Conservation (phyloP, 2,329 filamentous ascomycete genomes). For the Aureobasidium sp. region DNA sequence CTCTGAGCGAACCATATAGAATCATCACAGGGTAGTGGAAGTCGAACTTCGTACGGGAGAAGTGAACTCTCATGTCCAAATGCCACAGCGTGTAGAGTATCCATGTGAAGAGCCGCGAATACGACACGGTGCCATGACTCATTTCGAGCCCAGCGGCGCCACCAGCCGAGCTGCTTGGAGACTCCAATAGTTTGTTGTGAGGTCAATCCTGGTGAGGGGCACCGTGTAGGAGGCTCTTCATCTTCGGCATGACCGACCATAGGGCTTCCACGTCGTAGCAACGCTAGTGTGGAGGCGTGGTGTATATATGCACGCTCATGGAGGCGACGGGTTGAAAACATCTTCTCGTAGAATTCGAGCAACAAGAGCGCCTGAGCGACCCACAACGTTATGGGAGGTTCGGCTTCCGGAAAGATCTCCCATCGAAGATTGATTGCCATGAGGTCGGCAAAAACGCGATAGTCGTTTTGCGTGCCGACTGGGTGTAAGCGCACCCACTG, state of each 20-base stretch:
- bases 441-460: slow-evolving; percentile 75
- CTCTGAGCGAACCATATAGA: slow-evolving; percentile 82
- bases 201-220: not conserved
- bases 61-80: slow-evolving; percentile 93
- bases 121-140: slow-evolving; percentile 82
- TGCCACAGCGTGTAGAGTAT: slow-evolving; percentile 92
- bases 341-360: slow-evolving; percentile 89
- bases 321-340: slow-evolving; percentile 82
- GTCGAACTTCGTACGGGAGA: slow-evolving; percentile 88
- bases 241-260: slow-evolving; percentile 75
- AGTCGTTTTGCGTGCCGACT: slow-evolving; percentile 62
- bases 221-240: slow-evolving; percentile 52
- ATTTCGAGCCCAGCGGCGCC: slow-evolving; percentile 88
- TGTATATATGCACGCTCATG: slow-evolving; percentile 93
- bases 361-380: slow-evolving; percentile 82
- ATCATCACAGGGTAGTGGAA: slow-evolving; percentile 86
- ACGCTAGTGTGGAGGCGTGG: slow-evolving; percentile 83
- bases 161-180: slow-evolving; percentile 55
- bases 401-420: slow-evolving; percentile 89
- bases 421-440: slow-evolving; percentile 82
- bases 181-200: not conserved
- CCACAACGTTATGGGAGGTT: slow-evolving; percentile 87
- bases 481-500: slow-evolving; percentile 76
- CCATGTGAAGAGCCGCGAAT: slow-evolving; percentile 86
- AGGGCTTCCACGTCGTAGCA: slow-evolving; percentile 86